A percentile compares a stretch with the other conserved stretches of the same genome.
Evolutionary conservation across 192 early-diverging fungal species (phyloP).

Genomic region (Coemansia sp.): DNA sequence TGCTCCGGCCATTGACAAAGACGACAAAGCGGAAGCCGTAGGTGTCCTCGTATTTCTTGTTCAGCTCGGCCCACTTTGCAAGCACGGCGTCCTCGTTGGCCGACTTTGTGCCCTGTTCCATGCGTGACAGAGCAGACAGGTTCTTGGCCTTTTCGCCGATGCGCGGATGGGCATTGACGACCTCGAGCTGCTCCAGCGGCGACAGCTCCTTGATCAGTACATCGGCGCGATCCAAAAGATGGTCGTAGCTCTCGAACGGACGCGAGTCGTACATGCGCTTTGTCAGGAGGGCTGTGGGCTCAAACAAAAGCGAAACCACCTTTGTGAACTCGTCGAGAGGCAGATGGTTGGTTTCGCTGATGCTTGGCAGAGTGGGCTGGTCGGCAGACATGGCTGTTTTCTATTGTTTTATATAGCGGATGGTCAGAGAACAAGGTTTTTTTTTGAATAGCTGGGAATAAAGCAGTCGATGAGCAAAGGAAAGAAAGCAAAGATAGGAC

Average conservation of each 20-base stretch:
- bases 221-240: constrained; percentile 64
- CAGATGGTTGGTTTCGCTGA: constrained; percentile 66
- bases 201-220: constrained; percentile 60
- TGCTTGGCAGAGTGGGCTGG: constrained; percentile 60
- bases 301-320: constrained; percentile 77
- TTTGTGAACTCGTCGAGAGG: constrained; percentile 56
- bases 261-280: constrained; percentile 66
- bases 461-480: neutral
- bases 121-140: constrained; percentile 70
- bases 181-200: constrained; percentile 67
- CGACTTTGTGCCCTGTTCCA: constrained; percentile 64
- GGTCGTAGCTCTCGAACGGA: constrained; percentile 70
- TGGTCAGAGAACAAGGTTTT: neutral
- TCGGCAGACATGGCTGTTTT: constrained; percentile 19
- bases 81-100: constrained; percentile 61
- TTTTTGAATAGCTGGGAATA: neutral
- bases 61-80: constrained; percentile 64
- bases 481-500: neutral
- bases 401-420: constrained; percentile 8
- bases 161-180: constrained; percentile 89
- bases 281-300: constrained; percentile 82
- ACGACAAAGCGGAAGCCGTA: constrained; percentile 84
- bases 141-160: constrained; percentile 75
- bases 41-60: constrained; percentile 68
- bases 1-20: constrained; percentile 77